Base-by-base conservation (phyloP, 2,329 filamentous ascomycete genomes). In the Tolypocladium album region DNA sequence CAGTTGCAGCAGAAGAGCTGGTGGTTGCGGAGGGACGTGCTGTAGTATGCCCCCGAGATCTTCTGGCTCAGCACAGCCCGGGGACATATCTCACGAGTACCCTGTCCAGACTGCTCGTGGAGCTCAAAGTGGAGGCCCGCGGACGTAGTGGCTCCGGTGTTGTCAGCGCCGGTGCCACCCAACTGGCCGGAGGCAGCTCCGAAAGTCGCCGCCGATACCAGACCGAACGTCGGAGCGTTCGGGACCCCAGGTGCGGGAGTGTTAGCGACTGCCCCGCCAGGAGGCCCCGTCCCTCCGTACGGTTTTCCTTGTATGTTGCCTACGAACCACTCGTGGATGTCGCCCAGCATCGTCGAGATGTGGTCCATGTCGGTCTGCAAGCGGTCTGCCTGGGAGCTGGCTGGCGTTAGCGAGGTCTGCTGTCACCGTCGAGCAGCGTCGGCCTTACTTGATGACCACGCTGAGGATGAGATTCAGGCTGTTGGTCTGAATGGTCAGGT, bases 401-500 rank as follows among this genome's bases (percentile, higher is more conserved):
- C 34, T 6, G 17, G 24, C 17, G 24, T 56, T 15, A 42, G 47
- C 42, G 57, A 20, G 24, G n/a, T 15, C 20, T 8, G 5, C 42
- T 15, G 4, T 27, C 31, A 39, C 11, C 9, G 39, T 2, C 24
- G 6, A 24, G 20, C 2, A 27, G 24, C 3, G 20, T 6, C 20
- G 12, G 27, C 31, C 6, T 11, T 56, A 62, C 61, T 61, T 61
- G 43, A 56, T 43, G 34, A 62, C 55, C 22, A 62, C 61, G 12
- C 61, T 59, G 5, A 62, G 40, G 6, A 62, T 55, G 13, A 62
- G 34, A 22, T 61, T 56, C 34, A 62, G 17, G 57, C 59, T 61
- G 55, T 62, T 62, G 12, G 57, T 58, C 47, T 58, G 60, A 22
- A 47, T 60, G 55, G 43, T 60, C 24, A 63, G 52, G 15, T 63